These are phyloP conservation scores for Mycosphaerelloides madeirae DNA, from an alignment of 2,329 filamentous ascomycete genomes.

Conservation along the genomic window DNA sequence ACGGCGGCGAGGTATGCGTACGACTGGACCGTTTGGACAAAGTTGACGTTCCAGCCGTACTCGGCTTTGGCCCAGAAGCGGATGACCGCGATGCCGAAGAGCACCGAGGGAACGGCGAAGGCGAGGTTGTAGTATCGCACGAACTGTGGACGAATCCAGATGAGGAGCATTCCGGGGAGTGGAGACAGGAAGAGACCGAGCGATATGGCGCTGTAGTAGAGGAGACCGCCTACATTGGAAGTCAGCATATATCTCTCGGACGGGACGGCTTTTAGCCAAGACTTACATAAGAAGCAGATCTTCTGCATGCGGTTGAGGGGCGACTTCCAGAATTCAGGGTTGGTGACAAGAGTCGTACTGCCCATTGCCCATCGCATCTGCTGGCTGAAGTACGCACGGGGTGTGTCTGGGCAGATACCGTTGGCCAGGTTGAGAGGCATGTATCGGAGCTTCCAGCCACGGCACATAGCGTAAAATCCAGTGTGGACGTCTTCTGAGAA, in stretches of 20 bases:
- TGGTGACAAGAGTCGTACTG: constrained; percentile 39
- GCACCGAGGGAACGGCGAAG: constrained; percentile 39
- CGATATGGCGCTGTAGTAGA: constrained; percentile 41
- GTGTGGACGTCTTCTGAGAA: constrained; percentile 45
- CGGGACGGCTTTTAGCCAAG: too few relatives aligned
- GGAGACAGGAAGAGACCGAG: constrained; percentile 40
- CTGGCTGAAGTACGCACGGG: constrained; percentile 42
- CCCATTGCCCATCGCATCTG: constrained; percentile 44
- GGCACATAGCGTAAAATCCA: constrained; percentile 40
- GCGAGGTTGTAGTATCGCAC: constrained; percentile 45
- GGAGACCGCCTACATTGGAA: too few relatives aligned
- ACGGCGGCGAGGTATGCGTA: constrained; percentile 43
- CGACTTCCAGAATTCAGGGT: constrained; percentile 40
- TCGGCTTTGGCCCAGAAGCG: constrained; percentile 39
- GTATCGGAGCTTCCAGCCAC: constrained; percentile 43
- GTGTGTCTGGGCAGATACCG: constrained; percentile 42
- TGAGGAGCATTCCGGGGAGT: constrained; percentile 39
- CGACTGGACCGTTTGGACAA: constrained; percentile 40
- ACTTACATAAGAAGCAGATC: constrained; percentile 41
- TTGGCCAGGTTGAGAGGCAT: constrained; percentile 40
- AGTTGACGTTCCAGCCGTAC: constrained; percentile 43
- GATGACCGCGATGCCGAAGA: constrained; percentile 39
- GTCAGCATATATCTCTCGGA: too few relatives aligned
- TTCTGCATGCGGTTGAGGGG: constrained; percentile 39
- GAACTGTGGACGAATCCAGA: constrained; percentile 38